These are phyloP conservation scores for Dichotomocladium elegans DNA, from an alignment of 371 early-diverging fungal genomes.

Conservation along the genomic window DNA sequence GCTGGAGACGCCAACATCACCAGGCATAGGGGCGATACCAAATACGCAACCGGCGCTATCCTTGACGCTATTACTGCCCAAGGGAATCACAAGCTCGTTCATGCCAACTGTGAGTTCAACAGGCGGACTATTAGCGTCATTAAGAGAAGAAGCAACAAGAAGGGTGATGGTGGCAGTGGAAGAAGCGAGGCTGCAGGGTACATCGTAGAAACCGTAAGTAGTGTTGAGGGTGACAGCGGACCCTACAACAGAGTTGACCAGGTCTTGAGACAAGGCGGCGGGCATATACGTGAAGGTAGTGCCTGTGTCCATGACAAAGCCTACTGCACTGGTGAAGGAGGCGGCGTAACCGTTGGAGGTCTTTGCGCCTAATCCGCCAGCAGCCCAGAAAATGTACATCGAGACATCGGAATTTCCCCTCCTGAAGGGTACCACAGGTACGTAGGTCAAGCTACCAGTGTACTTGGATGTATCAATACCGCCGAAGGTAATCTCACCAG, in stretches of 20 bases:
- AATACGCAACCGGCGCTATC: slow-evolving; percentile 27
- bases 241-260: slow-evolving; percentile 17
- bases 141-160: neutral
- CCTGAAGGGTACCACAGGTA: slow-evolving; percentile 19
- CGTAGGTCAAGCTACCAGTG: slow-evolving; percentile 46
- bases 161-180: slow-evolving; percentile 22
- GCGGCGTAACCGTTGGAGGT: slow-evolving; percentile 4
- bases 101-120: slow-evolving; percentile 23
- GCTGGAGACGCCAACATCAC: neutral
- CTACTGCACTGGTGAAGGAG: slow-evolving; percentile 15
- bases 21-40: slow-evolving; percentile 32
- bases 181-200: slow-evolving; percentile 20
- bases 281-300: slow-evolving; percentile 45
- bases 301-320: slow-evolving; percentile 37
- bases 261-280: slow-evolving; percentile 16
- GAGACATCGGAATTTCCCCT: neutral
- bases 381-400: slow-evolving; percentile 39
- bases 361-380: slow-evolving; percentile 27
- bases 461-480: slow-evolving; percentile 52
- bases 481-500: slow-evolving; percentile 59
- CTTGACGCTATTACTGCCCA: slow-evolving; percentile 11
- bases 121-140: slow-evolving; percentile 2
- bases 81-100: slow-evolving; percentile 32
- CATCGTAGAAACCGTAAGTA: slow-evolving; percentile 16
- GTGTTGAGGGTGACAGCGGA: slow-evolving; percentile 16